phyloP scores from a whole-genome alignment of 768 basidiomycete genomes.

The Tulasnella sp. region DNA sequence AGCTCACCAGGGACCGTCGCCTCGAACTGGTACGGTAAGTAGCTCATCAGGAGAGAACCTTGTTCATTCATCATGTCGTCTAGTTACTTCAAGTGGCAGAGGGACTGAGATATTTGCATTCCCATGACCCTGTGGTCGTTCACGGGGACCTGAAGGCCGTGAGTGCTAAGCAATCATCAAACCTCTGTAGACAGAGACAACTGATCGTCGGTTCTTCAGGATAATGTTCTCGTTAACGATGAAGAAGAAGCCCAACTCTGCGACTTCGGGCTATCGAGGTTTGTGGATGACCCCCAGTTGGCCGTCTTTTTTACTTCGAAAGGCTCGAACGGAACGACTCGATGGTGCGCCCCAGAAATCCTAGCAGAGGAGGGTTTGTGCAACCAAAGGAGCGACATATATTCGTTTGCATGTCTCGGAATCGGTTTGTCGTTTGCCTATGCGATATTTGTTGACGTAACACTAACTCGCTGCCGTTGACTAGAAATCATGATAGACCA shows the following conservation, averaged over 20 bases:
- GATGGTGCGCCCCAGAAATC: conserved; percentile 6
- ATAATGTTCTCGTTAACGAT: conserved; percentile 5
- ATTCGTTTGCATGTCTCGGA: background rate
- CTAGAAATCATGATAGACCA: conserved; percentile 9
- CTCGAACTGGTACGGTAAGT: background rate
- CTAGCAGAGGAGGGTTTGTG: background rate
- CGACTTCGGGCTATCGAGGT: conserved; percentile 8
- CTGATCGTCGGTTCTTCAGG: background rate
- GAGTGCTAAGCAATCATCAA: background rate
- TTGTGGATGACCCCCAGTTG: background rate
- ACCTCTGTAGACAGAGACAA: background rate
- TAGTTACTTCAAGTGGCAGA: conserved; percentile 16
- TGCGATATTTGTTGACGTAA: no score
- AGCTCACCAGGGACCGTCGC: background rate
- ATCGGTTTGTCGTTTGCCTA: background rate
- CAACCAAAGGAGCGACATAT: conserved; percentile 5
- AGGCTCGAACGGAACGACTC: background rate
- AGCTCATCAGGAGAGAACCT: background rate
- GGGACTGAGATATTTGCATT: conserved; percentile 18
- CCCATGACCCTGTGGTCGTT: conserved; percentile 15
- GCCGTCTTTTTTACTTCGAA: background rate
- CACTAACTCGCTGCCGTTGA: background rate
- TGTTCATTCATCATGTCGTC: background rate
- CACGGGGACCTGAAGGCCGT: conserved; percentile 21
- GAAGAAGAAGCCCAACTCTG: conserved; percentile 4